phyloP scores from a whole-genome alignment of 208 protist genomes.

The Leptomonas pyrrhocoris region DNA sequence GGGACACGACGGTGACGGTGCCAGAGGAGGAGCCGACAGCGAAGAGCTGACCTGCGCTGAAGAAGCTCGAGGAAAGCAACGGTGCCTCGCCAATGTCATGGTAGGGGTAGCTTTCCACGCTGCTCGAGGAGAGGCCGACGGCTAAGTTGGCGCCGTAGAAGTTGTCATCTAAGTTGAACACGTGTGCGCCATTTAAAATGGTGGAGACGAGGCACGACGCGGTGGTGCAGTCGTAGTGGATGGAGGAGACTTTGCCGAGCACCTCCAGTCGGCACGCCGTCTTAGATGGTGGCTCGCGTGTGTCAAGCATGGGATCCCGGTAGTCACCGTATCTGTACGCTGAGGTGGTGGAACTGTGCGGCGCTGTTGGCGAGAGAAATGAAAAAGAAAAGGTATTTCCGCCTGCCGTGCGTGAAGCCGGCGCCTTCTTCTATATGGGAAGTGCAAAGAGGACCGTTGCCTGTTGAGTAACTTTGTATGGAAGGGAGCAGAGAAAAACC shows the following conservation, averaged over 20 bases:
- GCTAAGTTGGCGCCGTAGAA: conserved; percentile 42
- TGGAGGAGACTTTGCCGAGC: conserved; percentile 41
- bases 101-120: conserved; percentile 60
- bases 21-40: conserved; percentile 44
- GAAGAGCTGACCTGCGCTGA: conserved; percentile 39
- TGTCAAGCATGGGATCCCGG: conserved; percentile 7
- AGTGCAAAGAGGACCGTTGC: not conserved
- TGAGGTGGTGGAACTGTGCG: not conserved
- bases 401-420: no score
- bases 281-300: conserved; percentile 29
- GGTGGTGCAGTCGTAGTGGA: conserved; percentile 32
- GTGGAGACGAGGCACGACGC: conserved; percentile 56
- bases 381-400: no score
- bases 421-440: not conserved
- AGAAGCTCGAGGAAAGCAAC: conserved; percentile 51
- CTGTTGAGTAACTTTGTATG: no score
- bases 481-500: no score
- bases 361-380: not conserved
- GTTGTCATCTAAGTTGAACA: conserved; percentile 47
- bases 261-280: conserved; percentile 49
- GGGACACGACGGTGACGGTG: conserved; percentile 41
- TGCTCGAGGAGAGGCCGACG: conserved; percentile 32
- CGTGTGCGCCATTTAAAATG: conserved; percentile 49
- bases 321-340: not conserved
- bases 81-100: conserved; percentile 37